Conservation (phyloP, 129 eudicot genomes). For the Tanacetum coccineum region DNA sequence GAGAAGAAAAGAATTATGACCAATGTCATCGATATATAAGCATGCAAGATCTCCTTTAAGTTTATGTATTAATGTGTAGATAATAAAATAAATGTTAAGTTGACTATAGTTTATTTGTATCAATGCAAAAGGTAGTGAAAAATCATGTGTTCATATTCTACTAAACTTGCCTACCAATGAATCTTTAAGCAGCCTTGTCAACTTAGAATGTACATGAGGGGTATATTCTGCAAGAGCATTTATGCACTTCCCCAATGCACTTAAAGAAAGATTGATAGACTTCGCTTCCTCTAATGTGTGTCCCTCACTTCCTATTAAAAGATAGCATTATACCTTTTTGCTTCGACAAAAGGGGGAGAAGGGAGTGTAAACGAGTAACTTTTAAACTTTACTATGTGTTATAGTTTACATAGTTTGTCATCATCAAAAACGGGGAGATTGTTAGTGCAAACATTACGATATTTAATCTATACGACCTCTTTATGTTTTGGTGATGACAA, state of each 20-base stretch:
- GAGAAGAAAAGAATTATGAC: not conserved
- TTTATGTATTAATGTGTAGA: not conserved
- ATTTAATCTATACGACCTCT: too few species aligned
- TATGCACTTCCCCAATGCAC: too few species aligned
- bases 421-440: too few species aligned
- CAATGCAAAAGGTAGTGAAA: not conserved
- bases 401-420: too few species aligned
- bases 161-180: constrained; percentile 76
- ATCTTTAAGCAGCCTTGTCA: constrained; percentile 87
- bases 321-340: too few species aligned
- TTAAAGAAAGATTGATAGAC: constrained; percentile 85
- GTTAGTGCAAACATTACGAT: too few species aligned
- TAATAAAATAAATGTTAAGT: not conserved
- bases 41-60: too few species aligned
- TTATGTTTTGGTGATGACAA: too few species aligned
- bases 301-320: constrained; percentile 78
- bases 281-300: constrained; percentile 90
- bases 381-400: too few species aligned
- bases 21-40: not conserved
- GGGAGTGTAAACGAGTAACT: too few species aligned
- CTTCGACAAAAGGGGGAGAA: too few species aligned
- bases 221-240: too few species aligned
- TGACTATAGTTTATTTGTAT: not conserved
- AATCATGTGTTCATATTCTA: constrained; percentile 8
- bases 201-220: constrained; percentile 90